Evolutionary conservation across 805 yeast genomes (phyloP).

Genomic region (Wickerhamiella sorbophila): DNA sequence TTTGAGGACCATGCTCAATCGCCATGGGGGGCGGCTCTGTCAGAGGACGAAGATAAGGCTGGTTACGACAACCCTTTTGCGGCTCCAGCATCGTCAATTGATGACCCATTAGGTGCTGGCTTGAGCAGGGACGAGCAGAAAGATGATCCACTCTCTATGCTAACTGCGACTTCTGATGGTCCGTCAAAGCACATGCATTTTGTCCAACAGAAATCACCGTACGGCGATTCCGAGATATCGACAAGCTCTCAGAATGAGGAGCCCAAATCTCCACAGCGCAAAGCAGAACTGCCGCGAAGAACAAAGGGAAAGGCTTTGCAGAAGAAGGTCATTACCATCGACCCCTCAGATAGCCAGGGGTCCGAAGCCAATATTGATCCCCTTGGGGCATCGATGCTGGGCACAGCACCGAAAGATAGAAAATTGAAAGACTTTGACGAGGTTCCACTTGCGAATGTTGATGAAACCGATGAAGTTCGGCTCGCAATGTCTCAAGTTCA

Average conservation of each 20-base stretch:
- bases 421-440: neutral
- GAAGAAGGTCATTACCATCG: neutral
- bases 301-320: neutral
- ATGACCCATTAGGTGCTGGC: neutral
- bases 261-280: neutral
- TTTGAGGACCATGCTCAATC: neutral
- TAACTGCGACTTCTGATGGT: neutral
- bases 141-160: neutral
- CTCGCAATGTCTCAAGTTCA: constrained; percentile 3
- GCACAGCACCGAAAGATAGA: neutral
- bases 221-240: neutral
- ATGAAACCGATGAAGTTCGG: neutral
- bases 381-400: neutral
- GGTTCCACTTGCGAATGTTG: neutral
- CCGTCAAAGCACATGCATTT: constrained; percentile 1
- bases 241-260: no score
- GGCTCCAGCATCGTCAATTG: neutral
- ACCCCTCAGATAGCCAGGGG: constrained; percentile 1
- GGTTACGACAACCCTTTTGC: neutral
- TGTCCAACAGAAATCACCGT: neutral
- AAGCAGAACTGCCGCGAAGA: neutral
- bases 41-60: neutral
- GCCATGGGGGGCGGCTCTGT: constrained; percentile 2
- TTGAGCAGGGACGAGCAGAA: neutral
- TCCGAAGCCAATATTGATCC: neutral